Base-by-base conservation (phyloP, 257 asterid genomes). In the Gentiana macrophylla region DNA sequence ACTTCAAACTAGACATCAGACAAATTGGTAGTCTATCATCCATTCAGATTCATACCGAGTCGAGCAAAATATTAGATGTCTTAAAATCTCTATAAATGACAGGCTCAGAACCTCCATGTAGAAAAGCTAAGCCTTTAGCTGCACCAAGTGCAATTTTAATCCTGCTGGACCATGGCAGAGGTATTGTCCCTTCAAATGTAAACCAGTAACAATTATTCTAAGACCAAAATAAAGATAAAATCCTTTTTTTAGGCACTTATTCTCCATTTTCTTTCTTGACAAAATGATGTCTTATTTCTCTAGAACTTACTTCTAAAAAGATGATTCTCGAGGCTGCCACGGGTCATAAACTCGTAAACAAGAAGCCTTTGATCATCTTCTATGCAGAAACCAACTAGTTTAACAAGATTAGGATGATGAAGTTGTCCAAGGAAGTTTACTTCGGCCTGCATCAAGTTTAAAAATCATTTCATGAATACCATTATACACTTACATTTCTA, bases 301-400 rank as follows among this genome's bases (percentile, higher is more conserved):
- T 24, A 0, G 11, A 36, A 78, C 95, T 78, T 76, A 90, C 97
- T 86, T 63, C 97, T 75, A 55, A 86, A 86, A 38, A 90, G 94
- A 80, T 90, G 97, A 62, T 90, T 90, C 63, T 90, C 96, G 5
- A 90, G 96, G 85, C 97, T 90, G 60, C 97, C 96, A 49, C 97
- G 91, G 12, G 96, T 77, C 97, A 90, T 86, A 74, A 90, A 90
- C 56, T 90, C 97, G 12, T 90, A 90, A 12, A 86, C 97, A 53
- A 90, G 96, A 56, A 90, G 78, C 71, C 96, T 79, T 62, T 90
- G 97, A 64, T 90, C 97, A 72, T 90, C 96, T 67, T 90, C 97
- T 48, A 77, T 84, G 72, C 97, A 86, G 63, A 84, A 82, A 35
- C 97, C 97, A 8, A 91, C 84, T 55, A 91, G 83, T 72, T 82